Evolutionary conservation across 768 basidiomycete species (phyloP).

Genomic region (Boletales sp.): DNA sequence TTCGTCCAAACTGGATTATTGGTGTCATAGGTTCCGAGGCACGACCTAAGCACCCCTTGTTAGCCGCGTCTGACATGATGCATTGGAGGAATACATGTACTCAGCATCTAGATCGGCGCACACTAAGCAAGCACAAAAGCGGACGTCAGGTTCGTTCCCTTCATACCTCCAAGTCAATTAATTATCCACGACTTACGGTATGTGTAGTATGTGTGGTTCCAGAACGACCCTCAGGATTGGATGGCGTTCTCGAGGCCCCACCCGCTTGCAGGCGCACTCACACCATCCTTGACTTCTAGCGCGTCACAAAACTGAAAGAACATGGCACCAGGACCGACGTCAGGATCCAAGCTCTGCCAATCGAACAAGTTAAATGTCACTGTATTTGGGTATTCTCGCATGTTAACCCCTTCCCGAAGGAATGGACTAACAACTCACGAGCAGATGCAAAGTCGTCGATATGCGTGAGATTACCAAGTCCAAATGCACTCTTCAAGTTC

Average conservation of each 20-base stretch:
- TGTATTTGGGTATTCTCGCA: slow-evolving; percentile 30
- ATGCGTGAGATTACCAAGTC: slow-evolving; percentile 53
- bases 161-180: neutral
- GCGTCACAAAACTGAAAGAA: slow-evolving; percentile 42
- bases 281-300: slow-evolving; percentile 36
- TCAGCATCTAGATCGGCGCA: slow-evolving; percentile 46
- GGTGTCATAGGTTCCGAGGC: slow-evolving; percentile 41
- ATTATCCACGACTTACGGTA: slow-evolving; percentile 35
- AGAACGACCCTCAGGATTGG: slow-evolving; percentile 57
- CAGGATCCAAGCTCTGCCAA: slow-evolving; percentile 62
- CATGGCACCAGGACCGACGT: slow-evolving; percentile 35
- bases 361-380: slow-evolving; percentile 55
- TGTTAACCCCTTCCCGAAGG: neutral
- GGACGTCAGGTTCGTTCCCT: neutral
- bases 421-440: slow-evolving; percentile 28
- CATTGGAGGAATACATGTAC: slow-evolving; percentile 33
- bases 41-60: slow-evolving; percentile 19
- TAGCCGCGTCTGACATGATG: too few relatives aligned
- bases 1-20: slow-evolving; percentile 47
- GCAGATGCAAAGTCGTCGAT: slow-evolving; percentile 66
- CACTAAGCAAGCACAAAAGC: slow-evolving; percentile 33
- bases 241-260: slow-evolving; percentile 65
- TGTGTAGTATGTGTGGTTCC: slow-evolving; percentile 45
- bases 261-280: slow-evolving; percentile 43
- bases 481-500: slow-evolving; percentile 54